Conservation (phyloP, 2,329 filamentous ascomycete species). For the Sarocladiaceae sp. region DNA sequence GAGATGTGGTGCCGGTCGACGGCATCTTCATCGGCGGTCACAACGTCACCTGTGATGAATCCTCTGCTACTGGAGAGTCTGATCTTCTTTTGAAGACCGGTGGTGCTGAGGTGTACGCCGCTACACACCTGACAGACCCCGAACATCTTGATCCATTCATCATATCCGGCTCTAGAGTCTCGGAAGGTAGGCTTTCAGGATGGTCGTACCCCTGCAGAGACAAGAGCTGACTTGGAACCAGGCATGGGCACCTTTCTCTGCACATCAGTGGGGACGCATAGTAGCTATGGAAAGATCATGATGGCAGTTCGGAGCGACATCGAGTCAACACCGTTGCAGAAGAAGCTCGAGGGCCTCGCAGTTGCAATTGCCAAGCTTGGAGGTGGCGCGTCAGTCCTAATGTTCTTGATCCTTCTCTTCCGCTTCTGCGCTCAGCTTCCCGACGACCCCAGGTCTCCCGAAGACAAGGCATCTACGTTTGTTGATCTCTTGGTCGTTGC, state of each 20-base stretch:
- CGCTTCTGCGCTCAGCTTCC: conserved; percentile 66
- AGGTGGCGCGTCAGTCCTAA: conserved; percentile 63
- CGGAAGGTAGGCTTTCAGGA: conserved; percentile 33
- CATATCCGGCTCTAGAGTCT: conserved; percentile 51
- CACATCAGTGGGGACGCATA: conserved; percentile 52
- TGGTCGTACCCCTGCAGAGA: no score
- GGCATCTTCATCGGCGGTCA: conserved; percentile 60
- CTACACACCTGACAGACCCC: conserved; percentile 41
- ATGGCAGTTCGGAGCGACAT: conserved; percentile 49
- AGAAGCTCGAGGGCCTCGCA: conserved; percentile 40
- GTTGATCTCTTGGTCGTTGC: conserved; percentile 62
- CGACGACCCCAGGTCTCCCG: conserved; percentile 39
- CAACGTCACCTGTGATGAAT: conserved; percentile 62
- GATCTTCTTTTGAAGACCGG: conserved; percentile 65
- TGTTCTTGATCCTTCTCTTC: conserved; percentile 76
- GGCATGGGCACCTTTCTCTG: conserved; percentile 50
- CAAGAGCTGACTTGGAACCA: no score
- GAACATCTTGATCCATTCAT: conserved; percentile 62
- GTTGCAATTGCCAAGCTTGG: conserved; percentile 36
- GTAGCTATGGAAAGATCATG: conserved; percentile 50
- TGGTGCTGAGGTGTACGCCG: conserved; percentile 54
- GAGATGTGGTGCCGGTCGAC: conserved; percentile 67
- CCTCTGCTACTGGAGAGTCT: conserved; percentile 69
- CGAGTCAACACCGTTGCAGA: conserved; percentile 50
- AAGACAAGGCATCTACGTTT: conserved; percentile 55